Evolutionary conservation across 495 filamentous ascomycete genomes (phyloP), one percentile per base, ranked within the genome.

Genomic region (Geopyxis carbonaria): DNA sequence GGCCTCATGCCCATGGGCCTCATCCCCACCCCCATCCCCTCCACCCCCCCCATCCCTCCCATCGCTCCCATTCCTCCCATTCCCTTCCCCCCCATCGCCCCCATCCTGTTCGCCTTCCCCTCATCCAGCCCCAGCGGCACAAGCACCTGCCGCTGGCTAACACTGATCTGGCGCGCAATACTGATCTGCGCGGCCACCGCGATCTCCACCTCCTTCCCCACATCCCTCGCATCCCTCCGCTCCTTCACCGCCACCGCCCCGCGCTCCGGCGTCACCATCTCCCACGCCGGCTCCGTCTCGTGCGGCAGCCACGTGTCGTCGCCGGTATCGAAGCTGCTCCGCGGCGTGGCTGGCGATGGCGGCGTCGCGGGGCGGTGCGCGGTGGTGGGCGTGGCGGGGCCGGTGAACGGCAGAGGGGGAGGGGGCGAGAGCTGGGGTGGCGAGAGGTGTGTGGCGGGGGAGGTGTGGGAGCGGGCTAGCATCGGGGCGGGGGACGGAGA

Each of bases 111-210:
- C 2, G 53, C 49, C 24, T 52, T 40, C 15, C 49, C 45, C 18
- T 53, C 44, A 4, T 40, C 53, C 3, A 49, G 50, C 15, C 52
- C 49, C 4, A 53, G 47, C 24, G 50, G 50, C 10, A 53, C 42
- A 7, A 53, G 30, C 4, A 53, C 41, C 27, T 53, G 50, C 14
- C 48, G 44, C 14, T 47, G 50, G 6, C 44, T 48, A n/a, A 53
- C 22, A 5, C 44, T 48, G 22, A 53, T 53, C 34, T 53, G 50
- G 15, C 50, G 49, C 6, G 50, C 50, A 28, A 53, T 53, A 5
- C 44, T 48, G 32, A 53, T 48, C 27, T 53, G 49, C 2, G 50
- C 50, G 1, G 50, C 50, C 11, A 31, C 43, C 42, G 53, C 44
- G 29, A 51, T 51, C 15, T 51, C 47, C 15, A 5, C 15, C 27